Base-by-base conservation (phyloP, 345 rosid genomes). In the Arabidopsis thaliana region DNA sequence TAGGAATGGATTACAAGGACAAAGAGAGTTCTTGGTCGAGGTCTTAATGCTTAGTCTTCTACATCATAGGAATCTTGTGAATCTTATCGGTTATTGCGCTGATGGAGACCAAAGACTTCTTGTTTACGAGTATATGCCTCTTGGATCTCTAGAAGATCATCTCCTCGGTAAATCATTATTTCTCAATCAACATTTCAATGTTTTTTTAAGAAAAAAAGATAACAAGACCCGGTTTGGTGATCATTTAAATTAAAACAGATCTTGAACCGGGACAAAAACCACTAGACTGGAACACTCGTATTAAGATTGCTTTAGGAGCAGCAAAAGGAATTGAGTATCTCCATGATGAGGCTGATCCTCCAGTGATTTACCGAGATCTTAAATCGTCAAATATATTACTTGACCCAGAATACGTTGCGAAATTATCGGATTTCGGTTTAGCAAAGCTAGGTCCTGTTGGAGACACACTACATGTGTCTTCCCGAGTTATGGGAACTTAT, bases 401-500 rank as follows among this genome's bases (percentile, higher is more conserved):
- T 6, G 85, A 86, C 70, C 41, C 25, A 4, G 76, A 77, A 0
- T 86, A 79, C 79, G 73, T 80, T 2, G 85, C 90, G 0, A 91
- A 91, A 64, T 72, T 91, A 11, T 91, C 97, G 0, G 98, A 93
- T 84, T 91, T 93, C 3, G 96, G 98, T 56, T 77, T 93, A 41
- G 98, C 97, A 59, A 91, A 91, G 75, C 85, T 91, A 2, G 88
- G 94, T 44, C 96, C 93, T 4, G 6, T 68, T 3, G 96, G 93
- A 41, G 91, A 93, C 53, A 85, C 71, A 41, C 68, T 80, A 2
- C 91, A 91, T 12, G 91, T 93, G 0, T 88, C 97, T 52, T 87
- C 98, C 5, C 83, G 93, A 74, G 88, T 91, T 9, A 89, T 93
- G 98, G 98, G 98, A 72, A 91, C 98, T 1, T 89, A 89, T 23